Evolutionary conservation across 805 yeast species (phyloP), one percentile per base, ranked within the genome.

Genomic region (Saccharomycopsis synnaedendra): DNA sequence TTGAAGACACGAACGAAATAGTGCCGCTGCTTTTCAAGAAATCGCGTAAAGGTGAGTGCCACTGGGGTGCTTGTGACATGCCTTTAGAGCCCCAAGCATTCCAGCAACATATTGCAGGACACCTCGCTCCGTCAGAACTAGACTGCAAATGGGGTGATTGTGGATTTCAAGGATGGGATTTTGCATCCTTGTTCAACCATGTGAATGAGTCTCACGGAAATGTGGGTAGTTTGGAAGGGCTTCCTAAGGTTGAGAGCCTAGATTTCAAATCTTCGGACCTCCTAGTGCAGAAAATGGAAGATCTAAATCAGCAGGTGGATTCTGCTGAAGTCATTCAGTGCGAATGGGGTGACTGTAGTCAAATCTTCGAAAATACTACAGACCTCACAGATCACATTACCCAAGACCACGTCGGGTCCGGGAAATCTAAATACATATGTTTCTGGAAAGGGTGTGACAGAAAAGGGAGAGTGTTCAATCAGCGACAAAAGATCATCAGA

Each of bases 111-210:
- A 56, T 81, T 28, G 64, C 64, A 10, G 36, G 36, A 34, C 8
- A 34, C 10, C 36, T 34, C 36, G 31, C 50, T 43, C 37, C 46
- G 47, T 34, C 54, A 44, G 41, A 41, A 3, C 56, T 57, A 42
- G 64, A 71, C 43, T 88, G 96, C 65, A 86, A 80, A 57, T 87
- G 95, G 96, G 64, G 68, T 48, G 71, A 78, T 46, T 88, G 96
- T 69, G 65, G 72, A 40, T 85, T 71, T 58, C 66, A 67, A 27
- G 70, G 82, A 32, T 59, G 64, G 11, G 78, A 78, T 55, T 58
- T 81, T 42, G 67, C 76, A 32, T 60, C 71, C 4, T 64, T 88
- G 32, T 62, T 84, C 7, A 66, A 71, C 39, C 96, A 87, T 63
- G 65, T 80, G 43, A 75, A 76, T 44, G 61, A 65, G 1, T 57